phyloP scores from a whole-genome alignment of 2,329 filamentous ascomycete genomes.

The Sclerotinia minor region DNA sequence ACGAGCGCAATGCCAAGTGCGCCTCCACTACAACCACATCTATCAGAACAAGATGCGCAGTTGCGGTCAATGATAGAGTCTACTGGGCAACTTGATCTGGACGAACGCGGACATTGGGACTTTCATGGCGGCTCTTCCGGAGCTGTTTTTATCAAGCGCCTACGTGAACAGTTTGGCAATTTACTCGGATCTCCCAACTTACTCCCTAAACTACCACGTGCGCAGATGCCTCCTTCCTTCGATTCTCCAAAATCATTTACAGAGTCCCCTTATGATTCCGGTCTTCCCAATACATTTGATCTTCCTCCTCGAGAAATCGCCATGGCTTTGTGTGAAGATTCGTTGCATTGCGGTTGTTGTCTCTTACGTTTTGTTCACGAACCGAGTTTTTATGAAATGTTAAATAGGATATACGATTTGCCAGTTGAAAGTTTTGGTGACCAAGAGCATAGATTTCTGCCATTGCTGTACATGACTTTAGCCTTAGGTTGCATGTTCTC shows the following conservation, averaged over 20 bases:
- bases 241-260: slow-evolving; percentile 40
- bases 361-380: slow-evolving; percentile 73
- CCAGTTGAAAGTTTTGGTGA: slow-evolving; percentile 61
- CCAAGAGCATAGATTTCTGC: slow-evolving; percentile 68
- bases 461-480: slow-evolving; percentile 68
- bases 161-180: slow-evolving; percentile 84
- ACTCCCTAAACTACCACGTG: slow-evolving; percentile 53
- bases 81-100: slow-evolving; percentile 85
- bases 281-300: slow-evolving; percentile 51
- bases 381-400: slow-evolving; percentile 74
- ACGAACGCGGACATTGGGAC: slow-evolving; percentile 89
- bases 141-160: slow-evolving; percentile 79
- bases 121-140: slow-evolving; percentile 94
- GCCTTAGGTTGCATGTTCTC: slow-evolving; percentile 74
- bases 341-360: slow-evolving; percentile 58
- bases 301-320: slow-evolving; percentile 66
- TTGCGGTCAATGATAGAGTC: slow-evolving; percentile 94
- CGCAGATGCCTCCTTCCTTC: slow-evolving; percentile 30
- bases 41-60: slow-evolving; percentile 62
- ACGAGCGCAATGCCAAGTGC: slow-evolving; percentile 4
- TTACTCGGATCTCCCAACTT: slow-evolving; percentile 67
- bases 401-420: slow-evolving; percentile 76
- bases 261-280: slow-evolving; percentile 39
- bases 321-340: slow-evolving; percentile 54
- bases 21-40: slow-evolving; percentile 22